Percentiles rank a stretch among this genome's conserved stretches.
Conservation (phyloP, 2,329 filamentous ascomycete species). For the Phaeosphaeria sp. region DNA sequence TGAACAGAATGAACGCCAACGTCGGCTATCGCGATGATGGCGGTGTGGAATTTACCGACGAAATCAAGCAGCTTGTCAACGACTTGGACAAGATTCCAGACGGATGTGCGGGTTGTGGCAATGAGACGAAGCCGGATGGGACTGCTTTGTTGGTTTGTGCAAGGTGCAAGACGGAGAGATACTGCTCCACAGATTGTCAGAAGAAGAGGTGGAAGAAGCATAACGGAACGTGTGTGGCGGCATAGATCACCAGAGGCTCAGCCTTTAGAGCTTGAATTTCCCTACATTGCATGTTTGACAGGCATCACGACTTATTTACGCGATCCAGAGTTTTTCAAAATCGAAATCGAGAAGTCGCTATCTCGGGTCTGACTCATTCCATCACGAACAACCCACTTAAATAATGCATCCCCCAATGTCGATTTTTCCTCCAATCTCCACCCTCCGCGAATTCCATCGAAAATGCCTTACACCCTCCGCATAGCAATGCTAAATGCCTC, state of each 20-base stretch:
- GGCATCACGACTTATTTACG: too few relatives aligned
- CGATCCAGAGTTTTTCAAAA: too few relatives aligned
- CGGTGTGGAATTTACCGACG: conserved; percentile 14
- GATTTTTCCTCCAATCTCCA: too few relatives aligned
- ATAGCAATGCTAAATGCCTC: conserved; percentile 30
- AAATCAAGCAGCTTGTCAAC: conserved; percentile 13
- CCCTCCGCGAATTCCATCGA: not conserved
- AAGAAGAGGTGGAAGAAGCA: conserved; percentile 4
- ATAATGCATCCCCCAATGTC: too few relatives aligned
- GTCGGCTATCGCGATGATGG: conserved; percentile 11
- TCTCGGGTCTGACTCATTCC: too few relatives aligned
- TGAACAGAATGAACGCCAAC: conserved; percentile 11
- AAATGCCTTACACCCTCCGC: not conserved
- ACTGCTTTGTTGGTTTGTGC: conserved; percentile 7
- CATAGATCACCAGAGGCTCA: too few relatives aligned
- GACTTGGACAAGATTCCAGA: conserved; percentile 3
- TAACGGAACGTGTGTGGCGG: too few relatives aligned
- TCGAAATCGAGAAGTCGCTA: too few relatives aligned
- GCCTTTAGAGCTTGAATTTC: too few relatives aligned
- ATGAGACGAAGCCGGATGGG: conserved; percentile 1
- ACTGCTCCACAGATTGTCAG: conserved; percentile 14
- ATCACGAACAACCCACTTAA: too few relatives aligned
- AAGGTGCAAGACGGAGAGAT: conserved; percentile 7
- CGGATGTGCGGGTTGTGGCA: conserved; percentile 8
- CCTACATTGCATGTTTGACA: too few relatives aligned